Conservation (phyloP, 2,329 filamentous ascomycete species). For the Colletotrichum chrysophilum region DNA sequence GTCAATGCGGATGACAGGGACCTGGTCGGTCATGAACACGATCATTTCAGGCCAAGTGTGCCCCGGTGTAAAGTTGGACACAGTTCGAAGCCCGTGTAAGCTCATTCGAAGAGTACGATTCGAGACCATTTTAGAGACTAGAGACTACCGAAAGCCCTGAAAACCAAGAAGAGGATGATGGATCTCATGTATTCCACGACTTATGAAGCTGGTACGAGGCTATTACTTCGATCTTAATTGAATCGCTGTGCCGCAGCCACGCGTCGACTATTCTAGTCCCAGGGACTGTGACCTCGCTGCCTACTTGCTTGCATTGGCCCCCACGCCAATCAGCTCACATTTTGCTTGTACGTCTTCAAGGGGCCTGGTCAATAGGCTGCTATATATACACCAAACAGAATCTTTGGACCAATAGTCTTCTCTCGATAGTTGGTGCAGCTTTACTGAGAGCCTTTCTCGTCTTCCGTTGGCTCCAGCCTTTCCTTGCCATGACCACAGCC, state of each 20-base stretch:
- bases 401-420: slow-evolving; percentile 26
- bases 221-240: not conserved
- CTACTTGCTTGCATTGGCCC: not conserved
- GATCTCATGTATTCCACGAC: not conserved
- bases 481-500: slow-evolving; percentile 40
- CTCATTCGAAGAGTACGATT: not conserved
- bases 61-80: not conserved
- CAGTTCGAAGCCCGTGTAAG: not conserved
- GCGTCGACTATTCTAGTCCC: not conserved
- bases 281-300: not conserved
- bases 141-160: not conserved
- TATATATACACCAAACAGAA: not conserved
- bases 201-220: not conserved
- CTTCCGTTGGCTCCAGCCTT: slow-evolving; percentile 40
- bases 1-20: not conserved
- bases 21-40: slow-evolving; percentile 6
- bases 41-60: not conserved
- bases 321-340: not conserved
- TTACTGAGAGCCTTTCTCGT: slow-evolving; percentile 43
- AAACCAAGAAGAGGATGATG: not conserved
- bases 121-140: not conserved
- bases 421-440: slow-evolving; percentile 42
- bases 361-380: not conserved
- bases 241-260: not conserved
- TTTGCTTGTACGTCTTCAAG: not conserved